phyloP scores from a whole-genome alignment of 2,329 filamentous ascomycete species.

The Byssoonygena ceratinophila region DNA sequence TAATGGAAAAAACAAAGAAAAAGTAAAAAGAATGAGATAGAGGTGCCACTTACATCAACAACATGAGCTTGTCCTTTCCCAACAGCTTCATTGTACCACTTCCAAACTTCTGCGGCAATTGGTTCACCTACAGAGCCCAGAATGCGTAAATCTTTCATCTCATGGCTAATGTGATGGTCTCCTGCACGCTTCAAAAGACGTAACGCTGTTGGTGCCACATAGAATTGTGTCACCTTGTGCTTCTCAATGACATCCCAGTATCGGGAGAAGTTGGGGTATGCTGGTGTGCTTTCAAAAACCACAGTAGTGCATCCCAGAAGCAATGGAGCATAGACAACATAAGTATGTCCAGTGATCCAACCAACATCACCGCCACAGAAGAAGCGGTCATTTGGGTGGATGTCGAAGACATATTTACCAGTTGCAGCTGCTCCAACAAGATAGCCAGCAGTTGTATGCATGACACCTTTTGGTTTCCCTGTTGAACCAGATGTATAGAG shows the following conservation, averaged over 20 bases:
- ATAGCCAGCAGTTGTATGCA: slow-evolving; percentile 95
- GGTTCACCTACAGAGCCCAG: slow-evolving; percentile 94
- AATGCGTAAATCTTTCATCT: slow-evolving; percentile 82
- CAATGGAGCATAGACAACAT: slow-evolving; percentile 92
- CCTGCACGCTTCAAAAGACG: slow-evolving; percentile 90
- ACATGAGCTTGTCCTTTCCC: slow-evolving; percentile 89
- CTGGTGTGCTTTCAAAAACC: slow-evolving; percentile 94
- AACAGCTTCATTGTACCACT: slow-evolving; percentile 96
- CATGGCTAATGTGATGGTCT: slow-evolving; percentile 76
- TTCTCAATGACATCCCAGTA: slow-evolving; percentile 99
- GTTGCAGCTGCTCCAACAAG: slow-evolving; percentile 87
- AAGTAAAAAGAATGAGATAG: not conserved
- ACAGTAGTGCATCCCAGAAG: slow-evolving; percentile 88
- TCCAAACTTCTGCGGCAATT: slow-evolving; percentile 96
- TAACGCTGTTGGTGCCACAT: slow-evolving; percentile 90
- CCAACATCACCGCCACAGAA: slow-evolving; percentile 98
- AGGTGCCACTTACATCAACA: slow-evolving; percentile 85
- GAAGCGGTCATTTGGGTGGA: slow-evolving; percentile 84
- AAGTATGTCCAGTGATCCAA: slow-evolving; percentile 98
- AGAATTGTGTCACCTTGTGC: slow-evolving; percentile 93
- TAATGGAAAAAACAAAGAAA: too few relatives aligned
- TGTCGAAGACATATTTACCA: slow-evolving; percentile 98
- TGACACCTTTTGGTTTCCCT: slow-evolving; percentile 95
- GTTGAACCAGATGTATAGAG: slow-evolving; percentile 97
- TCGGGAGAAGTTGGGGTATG: slow-evolving; percentile 92